Evolutionary conservation across 148 eudicot genomes (phyloP), one percentile per base, ranked within the genome.

Genomic region (Oxyria digyna): DNA sequence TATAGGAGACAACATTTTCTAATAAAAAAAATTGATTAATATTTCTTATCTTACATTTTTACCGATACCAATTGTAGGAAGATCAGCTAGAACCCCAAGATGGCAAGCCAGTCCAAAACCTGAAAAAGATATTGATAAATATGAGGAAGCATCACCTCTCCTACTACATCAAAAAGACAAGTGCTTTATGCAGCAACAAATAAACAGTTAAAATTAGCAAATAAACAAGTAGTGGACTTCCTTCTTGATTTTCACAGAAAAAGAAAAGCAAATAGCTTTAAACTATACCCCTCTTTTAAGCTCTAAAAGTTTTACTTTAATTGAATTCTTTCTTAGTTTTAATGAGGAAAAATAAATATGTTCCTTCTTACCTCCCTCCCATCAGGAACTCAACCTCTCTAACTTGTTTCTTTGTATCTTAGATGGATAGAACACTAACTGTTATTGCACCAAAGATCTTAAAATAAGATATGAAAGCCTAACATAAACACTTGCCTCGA

Each of bases 51-150:
- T 83, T 83, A 91, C 96, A 77, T 86, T 90, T 83, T 90, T 94
- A 67, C 96, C 98, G 42, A 94, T 78, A 68, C 98, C 96, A 70
- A 90, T 81, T 40, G 97, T 80, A 21, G 98, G 97, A 72, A 94
- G 77, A 83, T 85, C 81, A 71, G 84, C 92, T 55, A 90, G 75
- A 73, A 94, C 96, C 46, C 98, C 98, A 67, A 94, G 87, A 74
- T 94, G 98, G 77, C 97, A 90, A 75, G 97, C 98, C 82, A 91
- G 81, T 49, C 98, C 98, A 73, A 94, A 90, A 46, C 98, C 97
- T 91, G 78, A 35, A 41, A 37, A 37, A 38, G 42, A 65, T 59
- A 18, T 14, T 59, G 38, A 27, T 1, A 52, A 8, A 9, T 23
- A 21, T 7, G 18, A 20, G 29, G 21, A 55, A 10, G 32, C 17